Conservation (phyloP, 495 filamentous ascomycete genomes). For the Platismatia glauca region DNA sequence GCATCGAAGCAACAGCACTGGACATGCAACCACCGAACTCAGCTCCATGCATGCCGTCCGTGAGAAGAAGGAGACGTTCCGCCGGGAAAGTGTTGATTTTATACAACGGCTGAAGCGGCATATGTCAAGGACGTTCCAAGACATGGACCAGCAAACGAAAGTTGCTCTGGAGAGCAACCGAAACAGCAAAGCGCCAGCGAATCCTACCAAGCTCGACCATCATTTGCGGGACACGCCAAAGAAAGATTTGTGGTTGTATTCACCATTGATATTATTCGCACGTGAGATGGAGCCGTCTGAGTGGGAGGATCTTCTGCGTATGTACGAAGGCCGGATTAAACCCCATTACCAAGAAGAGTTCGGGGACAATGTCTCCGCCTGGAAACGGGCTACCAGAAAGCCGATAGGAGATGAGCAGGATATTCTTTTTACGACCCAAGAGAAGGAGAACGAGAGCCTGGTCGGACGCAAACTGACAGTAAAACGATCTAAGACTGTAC, state of each 20-base stretch:
- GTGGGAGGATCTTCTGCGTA: constrained; percentile 67
- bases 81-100: constrained; percentile 59
- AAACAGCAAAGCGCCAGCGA: constrained; percentile 44
- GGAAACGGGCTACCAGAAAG: constrained; percentile 76
- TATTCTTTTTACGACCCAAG: constrained; percentile 75
- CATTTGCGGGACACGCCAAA: constrained; percentile 44
- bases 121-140: constrained; percentile 70
- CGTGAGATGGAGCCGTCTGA: constrained; percentile 70
- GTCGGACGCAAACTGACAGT: constrained; percentile 88
- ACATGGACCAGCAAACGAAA: constrained; percentile 56
- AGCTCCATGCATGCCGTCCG: constrained; percentile 87
- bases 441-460: constrained; percentile 66
- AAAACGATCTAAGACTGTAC: constrained; percentile 77
- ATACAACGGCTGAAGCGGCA: constrained; percentile 69
- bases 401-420: constrained; percentile 78
- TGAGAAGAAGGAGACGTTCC: constrained; percentile 85
- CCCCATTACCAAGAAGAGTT: constrained; percentile 77
- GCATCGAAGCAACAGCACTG: constrained; percentile 45
- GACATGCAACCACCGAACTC: constrained; percentile 68
- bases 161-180: constrained; percentile 42
- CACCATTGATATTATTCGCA: constrained; percentile 74
- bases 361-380: constrained; percentile 64
- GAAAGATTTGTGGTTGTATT: constrained; percentile 67
- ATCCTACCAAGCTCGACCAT: constrained; percentile 41
- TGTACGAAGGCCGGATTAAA: constrained; percentile 69